These are phyloP conservation scores for Irineochytrium annulatum DNA, from an alignment of 192 early-diverging fungal species.

Conservation along the genomic window DNA sequence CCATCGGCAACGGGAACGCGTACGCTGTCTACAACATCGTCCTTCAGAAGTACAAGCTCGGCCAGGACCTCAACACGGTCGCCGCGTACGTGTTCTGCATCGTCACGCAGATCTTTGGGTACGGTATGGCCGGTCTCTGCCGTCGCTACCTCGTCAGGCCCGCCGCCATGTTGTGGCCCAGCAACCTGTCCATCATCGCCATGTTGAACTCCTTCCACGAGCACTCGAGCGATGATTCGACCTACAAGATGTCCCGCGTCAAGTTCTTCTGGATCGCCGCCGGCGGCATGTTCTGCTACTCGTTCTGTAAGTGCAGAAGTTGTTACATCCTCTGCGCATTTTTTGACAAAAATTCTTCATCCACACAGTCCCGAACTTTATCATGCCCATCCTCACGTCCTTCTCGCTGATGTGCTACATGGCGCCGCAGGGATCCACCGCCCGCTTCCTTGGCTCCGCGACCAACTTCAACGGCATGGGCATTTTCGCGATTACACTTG, in stretches of 20 bases:
- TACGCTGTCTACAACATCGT: constrained; percentile 13
- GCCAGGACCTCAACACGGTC: constrained; percentile 1
- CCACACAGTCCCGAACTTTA: constrained; percentile 62
- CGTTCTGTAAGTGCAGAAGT: too few relatives aligned
- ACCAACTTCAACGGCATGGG: not conserved
- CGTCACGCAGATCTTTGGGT: constrained; percentile 52
- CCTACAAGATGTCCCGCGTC: constrained; percentile 37
- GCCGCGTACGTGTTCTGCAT: not conserved
- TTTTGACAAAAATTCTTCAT: too few relatives aligned
- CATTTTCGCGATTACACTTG: constrained; percentile 1
- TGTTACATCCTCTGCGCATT: too few relatives aligned
- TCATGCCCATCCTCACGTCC: constrained; percentile 46
- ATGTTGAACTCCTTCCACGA: constrained; percentile 76
- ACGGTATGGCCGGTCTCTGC: constrained; percentile 61
- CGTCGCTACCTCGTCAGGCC: constrained; percentile 78
- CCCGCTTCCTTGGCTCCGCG: constrained; percentile 5
- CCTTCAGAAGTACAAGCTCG: constrained; percentile 7
- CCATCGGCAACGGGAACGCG: not conserved
- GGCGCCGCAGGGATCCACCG: not conserved
- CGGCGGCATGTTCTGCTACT: constrained; percentile 45
- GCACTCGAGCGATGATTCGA: not conserved
- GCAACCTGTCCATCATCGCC: constrained; percentile 67
- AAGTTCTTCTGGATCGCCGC: constrained; percentile 59
- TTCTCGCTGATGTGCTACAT: constrained; percentile 38
- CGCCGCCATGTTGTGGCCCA: constrained; percentile 80